Conservation (phyloP, 2,329 filamentous ascomycete genomes). For the Elsinoe fawcettii region DNA sequence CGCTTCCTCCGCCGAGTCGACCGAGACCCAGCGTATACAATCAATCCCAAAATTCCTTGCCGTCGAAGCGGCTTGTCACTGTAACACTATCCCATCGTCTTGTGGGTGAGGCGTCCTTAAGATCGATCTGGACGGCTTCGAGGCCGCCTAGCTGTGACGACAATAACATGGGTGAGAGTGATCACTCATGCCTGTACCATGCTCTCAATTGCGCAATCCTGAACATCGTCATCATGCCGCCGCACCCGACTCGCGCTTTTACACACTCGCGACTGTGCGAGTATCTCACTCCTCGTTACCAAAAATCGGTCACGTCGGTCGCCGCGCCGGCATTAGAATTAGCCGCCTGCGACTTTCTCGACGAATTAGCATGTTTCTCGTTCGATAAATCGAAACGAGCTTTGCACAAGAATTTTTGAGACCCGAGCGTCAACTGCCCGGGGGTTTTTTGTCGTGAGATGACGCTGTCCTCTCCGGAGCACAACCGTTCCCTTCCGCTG, state of each 20-base stretch:
- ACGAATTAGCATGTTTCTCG: slow-evolving; percentile 10
- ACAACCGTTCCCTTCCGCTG: slow-evolving; percentile 4
- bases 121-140: neutral
- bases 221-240: slow-evolving; percentile 9
- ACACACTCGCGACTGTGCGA: neutral
- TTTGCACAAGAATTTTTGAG: neutral
- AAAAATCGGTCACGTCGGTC: slow-evolving; percentile 5
- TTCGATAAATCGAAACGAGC: slow-evolving; percentile 10
- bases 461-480: slow-evolving; percentile 8
- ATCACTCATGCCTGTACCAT: neutral
- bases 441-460: slow-evolving; percentile 1
- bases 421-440: neutral
- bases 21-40: neutral
- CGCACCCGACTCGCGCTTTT: slow-evolving; percentile 1
- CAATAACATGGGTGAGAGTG: neutral
- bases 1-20: slow-evolving; percentile 5
- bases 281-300: neutral
- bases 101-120: neutral
- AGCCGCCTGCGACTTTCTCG: neutral
- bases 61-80: slow-evolving; percentile 7
- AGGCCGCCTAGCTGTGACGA: neutral
- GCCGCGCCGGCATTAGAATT: neutral
- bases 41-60: neutral
- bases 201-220: neutral
- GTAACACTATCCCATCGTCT: neutral